Evolutionary conservation across 2,329 filamentous ascomycete species (phyloP).

Genomic region (Fusarium sp.): DNA sequence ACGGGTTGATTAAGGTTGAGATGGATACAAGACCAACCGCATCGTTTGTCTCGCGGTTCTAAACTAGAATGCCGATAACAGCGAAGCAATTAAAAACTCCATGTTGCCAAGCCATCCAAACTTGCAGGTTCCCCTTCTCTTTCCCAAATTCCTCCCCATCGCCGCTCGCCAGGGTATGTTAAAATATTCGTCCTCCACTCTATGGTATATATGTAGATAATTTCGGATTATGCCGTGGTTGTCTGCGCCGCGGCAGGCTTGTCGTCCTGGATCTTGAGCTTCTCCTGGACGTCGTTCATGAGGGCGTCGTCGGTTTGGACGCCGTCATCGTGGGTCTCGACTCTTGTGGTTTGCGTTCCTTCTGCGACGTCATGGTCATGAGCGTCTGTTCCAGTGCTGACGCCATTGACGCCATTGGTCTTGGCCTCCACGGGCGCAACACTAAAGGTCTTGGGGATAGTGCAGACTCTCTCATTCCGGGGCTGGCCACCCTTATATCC

Average conservation of each 20-base stretch:
- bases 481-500: slow-evolving; percentile 61
- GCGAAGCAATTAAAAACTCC: slow-evolving; percentile 14
- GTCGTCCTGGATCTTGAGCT: slow-evolving; percentile 47
- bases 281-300: slow-evolving; percentile 47
- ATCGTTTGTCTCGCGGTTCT: slow-evolving; percentile 8
- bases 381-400: slow-evolving; percentile 7
- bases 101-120: neutral
- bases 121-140: neutral
- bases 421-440: slow-evolving; percentile 14
- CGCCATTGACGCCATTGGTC: slow-evolving; percentile 2
- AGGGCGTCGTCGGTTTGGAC: slow-evolving; percentile 46
- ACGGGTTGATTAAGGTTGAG: slow-evolving; percentile 7
- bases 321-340: slow-evolving; percentile 39
- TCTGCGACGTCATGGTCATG: slow-evolving; percentile 33
- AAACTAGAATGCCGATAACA: slow-evolving; percentile 14
- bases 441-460: slow-evolving; percentile 57
- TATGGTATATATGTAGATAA: slow-evolving; percentile 16
- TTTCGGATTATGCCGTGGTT: slow-evolving; percentile 14
- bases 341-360: slow-evolving; percentile 44
- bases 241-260: slow-evolving; percentile 26
- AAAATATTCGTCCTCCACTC: slow-evolving; percentile 13
- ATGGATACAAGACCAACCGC: slow-evolving; percentile 1
- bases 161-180: slow-evolving; percentile 28
- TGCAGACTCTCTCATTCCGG: slow-evolving; percentile 63
- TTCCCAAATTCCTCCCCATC: neutral